A percentile compares a stretch with the other conserved stretches of the same genome.
These are phyloP conservation scores for Puccinia polysora DNA, from an alignment of 1,284 basidiomycete genomes.

Conservation along the genomic window DNA sequence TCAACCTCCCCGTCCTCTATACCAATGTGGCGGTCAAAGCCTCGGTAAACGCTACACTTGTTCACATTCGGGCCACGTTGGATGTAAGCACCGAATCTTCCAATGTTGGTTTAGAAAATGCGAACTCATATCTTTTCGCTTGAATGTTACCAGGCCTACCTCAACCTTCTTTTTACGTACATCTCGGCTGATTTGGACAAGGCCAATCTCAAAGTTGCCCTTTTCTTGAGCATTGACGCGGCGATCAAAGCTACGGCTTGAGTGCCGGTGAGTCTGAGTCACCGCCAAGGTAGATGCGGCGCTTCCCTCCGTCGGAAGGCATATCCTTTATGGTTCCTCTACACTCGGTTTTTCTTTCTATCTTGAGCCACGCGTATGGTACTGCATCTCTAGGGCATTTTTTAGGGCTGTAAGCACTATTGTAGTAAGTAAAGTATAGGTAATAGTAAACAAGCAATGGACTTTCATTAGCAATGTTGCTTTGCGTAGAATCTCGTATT, in stretches of 20 bases:
- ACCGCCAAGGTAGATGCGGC: too few species aligned
- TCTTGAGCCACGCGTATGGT: too few species aligned
- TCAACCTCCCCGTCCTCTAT: background rate
- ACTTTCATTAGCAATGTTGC: too few species aligned
- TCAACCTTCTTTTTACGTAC: background rate
- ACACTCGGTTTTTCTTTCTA: too few species aligned
- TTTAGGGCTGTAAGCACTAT: too few species aligned
- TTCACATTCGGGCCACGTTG: background rate
- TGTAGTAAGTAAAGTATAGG: too few species aligned
- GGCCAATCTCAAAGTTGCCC: background rate
- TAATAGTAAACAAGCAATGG: too few species aligned
- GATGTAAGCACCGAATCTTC: background rate
- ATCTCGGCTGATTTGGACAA: slow-evolving; percentile 10
- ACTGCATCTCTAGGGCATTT: too few species aligned
- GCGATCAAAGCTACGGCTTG: slow-evolving; percentile 6
- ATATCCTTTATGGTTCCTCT: too few species aligned
- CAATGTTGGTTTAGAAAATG: background rate
- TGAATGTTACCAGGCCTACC: background rate
- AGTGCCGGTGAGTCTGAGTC: too few species aligned
- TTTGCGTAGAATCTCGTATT: too few species aligned
- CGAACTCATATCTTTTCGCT: background rate
- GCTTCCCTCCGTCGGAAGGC: too few species aligned
- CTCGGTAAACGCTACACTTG: background rate
- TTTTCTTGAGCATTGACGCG: slow-evolving; percentile 4
- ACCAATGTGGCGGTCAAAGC: background rate